Base-by-base conservation (phyloP, 805 yeast species). In the Sugiyamaella floridensis region DNA sequence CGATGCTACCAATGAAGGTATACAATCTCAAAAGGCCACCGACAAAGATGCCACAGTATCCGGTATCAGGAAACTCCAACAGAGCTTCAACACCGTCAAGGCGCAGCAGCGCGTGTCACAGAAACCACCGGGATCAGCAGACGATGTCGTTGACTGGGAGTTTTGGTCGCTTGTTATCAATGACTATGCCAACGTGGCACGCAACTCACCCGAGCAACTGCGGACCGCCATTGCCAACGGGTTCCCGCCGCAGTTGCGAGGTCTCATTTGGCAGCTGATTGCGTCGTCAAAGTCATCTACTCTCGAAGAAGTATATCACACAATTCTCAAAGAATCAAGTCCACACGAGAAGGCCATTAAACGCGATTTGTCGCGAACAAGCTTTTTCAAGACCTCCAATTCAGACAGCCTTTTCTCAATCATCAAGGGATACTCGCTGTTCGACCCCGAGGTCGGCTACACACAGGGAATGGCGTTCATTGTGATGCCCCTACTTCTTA, bases 401-500 rank as follows among this genome's bases (percentile, higher is more conserved):
- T 81, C 60, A 11, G 83, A 83, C 61, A 82, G 87, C 48, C 71
- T 93, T 37, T 86, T 75, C 63, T 81, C 82, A 52, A 83, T 93
- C 28, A 78, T 93, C 56, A 86, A 86, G 63, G 90, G 89, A 0
- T 93, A 92, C 70, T 81, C 93, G 19, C 70, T 88, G 47, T 85
- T 80, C 66, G 98, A 93, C 67, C 82, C 86, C 1, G 97, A 90
- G 49, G 97, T 93, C 48, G 99, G 99, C 0, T 93, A 93, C 64
- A 93, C 97, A 1, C 99, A 93, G 69, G 98, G 99, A 7, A 89
- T 93, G 97, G 95, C 95, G 1, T 93, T 93, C 63, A 80, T 93
- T 44, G 80, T 87, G 0, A 89, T 89, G 5, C 97, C 99, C 1
- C 69, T 93, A 47, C 72, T 89, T 45, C 75, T 90, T 72, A 87